Base-by-base conservation (phyloP, 495 filamentous ascomycete species). In the Glonium stellatum region DNA sequence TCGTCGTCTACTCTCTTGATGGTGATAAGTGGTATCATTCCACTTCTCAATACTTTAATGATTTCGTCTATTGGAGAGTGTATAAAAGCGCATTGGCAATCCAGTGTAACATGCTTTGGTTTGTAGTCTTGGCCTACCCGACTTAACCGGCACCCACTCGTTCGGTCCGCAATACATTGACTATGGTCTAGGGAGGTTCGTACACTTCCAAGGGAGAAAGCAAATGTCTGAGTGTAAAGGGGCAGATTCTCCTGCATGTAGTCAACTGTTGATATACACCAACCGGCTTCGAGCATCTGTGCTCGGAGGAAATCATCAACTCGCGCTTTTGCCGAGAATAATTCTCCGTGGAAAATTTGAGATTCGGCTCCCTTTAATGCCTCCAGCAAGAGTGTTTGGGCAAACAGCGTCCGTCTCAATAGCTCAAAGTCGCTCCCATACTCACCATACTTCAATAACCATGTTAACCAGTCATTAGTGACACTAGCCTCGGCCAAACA, bases 11-110 rank as follows among this genome's bases (percentile, higher is more conserved):
- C 13, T 22, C 21, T 25, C 48, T 2, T 44, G 39, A 44, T 18
- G 2, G 39, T 44, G 2, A 51, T 18, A 27, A 62, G 1, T 2
- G 59, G 59, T 13, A 62, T 50, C 13, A 19, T n/a, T 2, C 59
- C 59, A 5, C 31, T 15, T n/a, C 35, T 15, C 4, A 62, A 18
- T 10, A 31, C 3, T 1, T 52, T 0, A 36, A 62, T 23, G 12
- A 62, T 51, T 12, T 58, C 37, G 4, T 37, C 44, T 34, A 59
- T 4, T 54, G 54, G 59, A 31, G 1, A 55, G 19, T n/a, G 13
- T 0, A 51, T 4, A 5, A n/a, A 11, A 11, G 21, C 27, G 47
- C 59, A 62, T 1, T 5, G 18, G 44, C 59, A 62, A 3, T 34
- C 55, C 9, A 6, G 5, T 21, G 5, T 22, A 5, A 37, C n/a